Conservation (phyloP, 1,284 basidiomycete species). For the Ceraceosorus guamensis region DNA sequence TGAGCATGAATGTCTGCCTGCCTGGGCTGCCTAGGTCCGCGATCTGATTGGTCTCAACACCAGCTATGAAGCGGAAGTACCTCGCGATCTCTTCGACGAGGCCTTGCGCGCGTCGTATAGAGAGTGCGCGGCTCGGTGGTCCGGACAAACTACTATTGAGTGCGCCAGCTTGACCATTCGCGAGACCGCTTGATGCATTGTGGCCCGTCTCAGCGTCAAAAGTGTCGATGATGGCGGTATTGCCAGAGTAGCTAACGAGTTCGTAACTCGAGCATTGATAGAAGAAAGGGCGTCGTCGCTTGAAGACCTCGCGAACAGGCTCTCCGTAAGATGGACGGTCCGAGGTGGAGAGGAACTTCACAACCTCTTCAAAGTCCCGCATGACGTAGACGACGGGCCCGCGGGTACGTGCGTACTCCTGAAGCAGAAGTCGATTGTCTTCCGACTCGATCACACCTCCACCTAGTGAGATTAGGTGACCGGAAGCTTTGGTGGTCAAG, state of each 20-base stretch:
- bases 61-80: conserved; percentile 85
- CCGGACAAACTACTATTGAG: conserved; percentile 2
- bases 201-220: conserved; percentile 9
- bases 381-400: conserved; percentile 68
- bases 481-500: conserved; percentile 48
- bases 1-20: conserved; percentile 73
- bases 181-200: too few species aligned
- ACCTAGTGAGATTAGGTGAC: conserved; percentile 64
- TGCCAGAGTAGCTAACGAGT: conserved; percentile 64
- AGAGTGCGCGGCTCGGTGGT: conserved; percentile 21
- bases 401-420: conserved; percentile 58
- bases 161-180: neutral
- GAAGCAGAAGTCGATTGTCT: conserved; percentile 57
- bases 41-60: conserved; percentile 62
- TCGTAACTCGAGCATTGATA: conserved; percentile 74
- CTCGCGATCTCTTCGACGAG: conserved; percentile 51
- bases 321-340: conserved; percentile 63
- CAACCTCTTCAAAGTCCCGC: conserved; percentile 64
- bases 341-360: conserved; percentile 78
- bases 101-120: conserved; percentile 40
- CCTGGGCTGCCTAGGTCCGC: conserved; percentile 52
- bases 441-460: conserved; percentile 89
- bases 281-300: conserved; percentile 79
- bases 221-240: conserved; percentile 15
- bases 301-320: conserved; percentile 71